Conservation (phyloP, 306 rosid species). For the Corylus americana region DNA sequence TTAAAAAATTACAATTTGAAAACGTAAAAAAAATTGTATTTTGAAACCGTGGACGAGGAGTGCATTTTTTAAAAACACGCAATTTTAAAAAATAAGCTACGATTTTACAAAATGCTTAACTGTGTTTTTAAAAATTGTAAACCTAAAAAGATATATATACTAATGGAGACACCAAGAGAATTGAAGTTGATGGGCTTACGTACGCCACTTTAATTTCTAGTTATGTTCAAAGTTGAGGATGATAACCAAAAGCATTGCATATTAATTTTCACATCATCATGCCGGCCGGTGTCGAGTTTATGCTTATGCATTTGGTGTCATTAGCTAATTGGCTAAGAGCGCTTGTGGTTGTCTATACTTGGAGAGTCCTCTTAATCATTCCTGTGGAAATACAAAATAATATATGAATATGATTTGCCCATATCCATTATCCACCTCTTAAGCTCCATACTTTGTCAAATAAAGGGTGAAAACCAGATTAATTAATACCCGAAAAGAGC, state of each 20-base stretch:
- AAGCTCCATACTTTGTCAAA: slow-evolving; percentile 8
- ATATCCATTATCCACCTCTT: neutral
- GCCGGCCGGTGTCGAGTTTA: slow-evolving; percentile 27
- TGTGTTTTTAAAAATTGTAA: no score
- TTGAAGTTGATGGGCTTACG: slow-evolving; percentile 47
- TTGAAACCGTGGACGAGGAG: no score
- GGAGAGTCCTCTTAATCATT: slow-evolving; percentile 31
- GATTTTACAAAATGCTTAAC: no score
- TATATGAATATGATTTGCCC: slow-evolving; percentile 4
- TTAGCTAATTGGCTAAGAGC: slow-evolving; percentile 23
- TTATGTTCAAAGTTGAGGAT: slow-evolving; percentile 45
- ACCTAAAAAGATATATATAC: no score
- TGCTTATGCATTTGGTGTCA: slow-evolving; percentile 34
- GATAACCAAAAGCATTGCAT: slow-evolving; percentile 29
- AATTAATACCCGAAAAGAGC: neutral
- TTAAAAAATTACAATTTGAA: no score
- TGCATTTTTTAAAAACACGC: no score
- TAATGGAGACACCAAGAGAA: slow-evolving; percentile 36
- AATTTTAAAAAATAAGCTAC: no score
- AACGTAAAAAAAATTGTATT: no score
- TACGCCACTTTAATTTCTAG: slow-evolving; percentile 29
- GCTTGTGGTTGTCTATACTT: slow-evolving; percentile 28
- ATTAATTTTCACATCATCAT: slow-evolving; percentile 15
- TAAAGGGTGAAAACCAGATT: neutral
- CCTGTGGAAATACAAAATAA: neutral